Conservation (phyloP, 164 flowering plant species). For the Chimonanthus salicifolius region DNA sequence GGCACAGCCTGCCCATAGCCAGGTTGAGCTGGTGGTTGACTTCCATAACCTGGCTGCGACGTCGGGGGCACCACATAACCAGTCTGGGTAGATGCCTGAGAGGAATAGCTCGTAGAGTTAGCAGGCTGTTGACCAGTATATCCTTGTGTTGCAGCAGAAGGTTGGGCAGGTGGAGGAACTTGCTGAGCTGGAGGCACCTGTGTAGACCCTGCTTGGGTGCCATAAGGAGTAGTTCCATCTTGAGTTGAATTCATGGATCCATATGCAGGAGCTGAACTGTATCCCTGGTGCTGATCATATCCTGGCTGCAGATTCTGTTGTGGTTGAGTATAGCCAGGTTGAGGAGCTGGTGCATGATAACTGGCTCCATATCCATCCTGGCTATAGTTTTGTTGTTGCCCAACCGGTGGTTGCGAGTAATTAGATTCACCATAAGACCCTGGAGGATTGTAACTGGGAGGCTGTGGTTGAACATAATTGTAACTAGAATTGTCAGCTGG, state of each 20-base stretch:
- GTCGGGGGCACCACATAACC: conserved; percentile 62
- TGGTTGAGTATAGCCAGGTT: conserved; percentile 65
- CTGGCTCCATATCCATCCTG: conserved; percentile 81
- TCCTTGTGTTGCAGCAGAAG: conserved; percentile 44
- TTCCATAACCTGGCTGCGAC: conserved; percentile 48
- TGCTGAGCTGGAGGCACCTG: conserved; percentile 38
- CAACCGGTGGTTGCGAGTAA: conserved; percentile 26
- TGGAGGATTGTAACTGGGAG: conserved; percentile 42
- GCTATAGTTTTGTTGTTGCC: conserved; percentile 49
- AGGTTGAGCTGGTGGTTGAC: conserved; percentile 42
- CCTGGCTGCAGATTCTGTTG: conserved; percentile 28
- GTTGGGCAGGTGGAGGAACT: conserved; percentile 32
- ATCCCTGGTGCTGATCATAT: conserved; percentile 65
- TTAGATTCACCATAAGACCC: conserved; percentile 31
- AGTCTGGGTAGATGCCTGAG: conserved; percentile 51
- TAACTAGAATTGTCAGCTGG: conserved; percentile 55
- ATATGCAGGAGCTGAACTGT: conserved; percentile 39
- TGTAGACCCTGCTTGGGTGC: conserved; percentile 48
- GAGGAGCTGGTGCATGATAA: conserved; percentile 44
- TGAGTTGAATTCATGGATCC: conserved; percentile 40
- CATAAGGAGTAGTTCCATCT: conserved; percentile 56
- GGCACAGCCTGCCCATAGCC: conserved; percentile 41
- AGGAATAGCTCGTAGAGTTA: conserved; percentile 40
- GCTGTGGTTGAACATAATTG: conserved; percentile 52
- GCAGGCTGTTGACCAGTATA: conserved; percentile 54